Evolutionary conservation across 2,329 filamentous ascomycete genomes (phyloP).

Genomic region (Diplodia corticola): DNA sequence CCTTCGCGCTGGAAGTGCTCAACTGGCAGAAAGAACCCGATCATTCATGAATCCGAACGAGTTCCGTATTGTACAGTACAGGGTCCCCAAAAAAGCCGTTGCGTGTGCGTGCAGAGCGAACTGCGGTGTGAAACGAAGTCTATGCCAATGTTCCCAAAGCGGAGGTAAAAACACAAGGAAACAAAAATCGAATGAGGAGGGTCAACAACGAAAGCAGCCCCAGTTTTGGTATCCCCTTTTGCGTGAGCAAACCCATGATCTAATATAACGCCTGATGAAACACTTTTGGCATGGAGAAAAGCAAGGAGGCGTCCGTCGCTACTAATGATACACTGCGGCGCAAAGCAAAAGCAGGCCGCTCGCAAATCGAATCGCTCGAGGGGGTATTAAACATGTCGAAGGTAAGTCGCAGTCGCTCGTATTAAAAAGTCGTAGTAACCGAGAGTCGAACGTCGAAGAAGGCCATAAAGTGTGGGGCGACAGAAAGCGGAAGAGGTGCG

Average conservation of each 20-base stretch:
- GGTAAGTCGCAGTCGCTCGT: constrained; percentile 23
- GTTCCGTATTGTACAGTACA: constrained; percentile 25
- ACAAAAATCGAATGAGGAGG: neutral
- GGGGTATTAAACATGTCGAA: constrained; percentile 39
- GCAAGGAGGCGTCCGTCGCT: constrained; percentile 35
- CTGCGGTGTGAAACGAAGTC: constrained; percentile 26
- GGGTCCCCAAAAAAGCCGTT: constrained; percentile 14
- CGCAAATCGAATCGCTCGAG: constrained; percentile 32
- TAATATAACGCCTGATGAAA: constrained; percentile 39
- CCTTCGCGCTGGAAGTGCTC: neutral
- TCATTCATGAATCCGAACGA: constrained; percentile 18
- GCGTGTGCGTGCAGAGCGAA: constrained; percentile 21
- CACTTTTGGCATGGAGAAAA: constrained; percentile 24
- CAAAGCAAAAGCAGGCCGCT: constrained; percentile 19
- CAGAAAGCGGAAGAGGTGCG: constrained; percentile 13
- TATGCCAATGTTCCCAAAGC: constrained; percentile 33
- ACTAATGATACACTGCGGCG: constrained; percentile 26
- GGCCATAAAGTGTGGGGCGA: constrained; percentile 5
- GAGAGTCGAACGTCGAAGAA: constrained; percentile 20
- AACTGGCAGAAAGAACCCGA: constrained; percentile 10
- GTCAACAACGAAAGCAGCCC: constrained; percentile 16
- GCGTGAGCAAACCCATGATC: constrained; percentile 41
- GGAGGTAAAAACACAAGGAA: neutral
- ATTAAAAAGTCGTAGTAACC: constrained; percentile 25
- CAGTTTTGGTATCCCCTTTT: constrained; percentile 41